Conservation (phyloP, 2,329 filamentous ascomycete species). For the Alternaria metachromatica region DNA sequence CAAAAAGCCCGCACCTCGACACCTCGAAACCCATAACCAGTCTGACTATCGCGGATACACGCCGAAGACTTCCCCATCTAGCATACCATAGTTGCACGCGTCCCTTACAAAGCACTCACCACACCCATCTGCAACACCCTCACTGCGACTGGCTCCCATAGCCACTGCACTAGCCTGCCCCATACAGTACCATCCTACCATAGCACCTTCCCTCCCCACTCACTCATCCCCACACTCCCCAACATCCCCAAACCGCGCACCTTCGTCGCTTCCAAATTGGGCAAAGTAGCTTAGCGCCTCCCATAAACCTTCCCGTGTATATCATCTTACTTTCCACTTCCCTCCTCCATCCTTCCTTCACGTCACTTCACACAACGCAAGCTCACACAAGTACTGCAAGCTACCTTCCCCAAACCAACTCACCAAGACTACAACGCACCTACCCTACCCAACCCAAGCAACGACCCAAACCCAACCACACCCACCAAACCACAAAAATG, state of each 20-base stretch:
- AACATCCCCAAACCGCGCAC: neutral
- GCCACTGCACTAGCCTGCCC: neutral
- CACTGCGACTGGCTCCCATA: neutral
- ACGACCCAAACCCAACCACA: neutral
- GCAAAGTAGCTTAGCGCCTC: neutral
- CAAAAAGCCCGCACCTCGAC: neutral
- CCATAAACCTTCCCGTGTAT: neutral
- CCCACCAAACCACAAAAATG: neutral
- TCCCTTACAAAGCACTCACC: neutral
- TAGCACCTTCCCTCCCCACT: neutral
- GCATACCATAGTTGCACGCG: neutral
- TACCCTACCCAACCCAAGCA: too few relatives aligned
- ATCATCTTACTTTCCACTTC: neutral
- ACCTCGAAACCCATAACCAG: neutral
- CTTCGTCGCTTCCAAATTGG: neutral
- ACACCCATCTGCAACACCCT: neutral
- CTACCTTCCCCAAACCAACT: neutral
- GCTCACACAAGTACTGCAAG: neutral
- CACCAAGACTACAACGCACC: too few relatives aligned
- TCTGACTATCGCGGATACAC: too few relatives aligned
- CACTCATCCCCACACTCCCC: neutral
- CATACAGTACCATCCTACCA: neutral
- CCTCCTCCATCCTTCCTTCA: neutral
- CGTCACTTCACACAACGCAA: neutral
- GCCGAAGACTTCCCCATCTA: too few relatives aligned